phyloP scores from a whole-genome alignment of 2,329 filamentous ascomycete species.

The Balansia obtecta region DNA sequence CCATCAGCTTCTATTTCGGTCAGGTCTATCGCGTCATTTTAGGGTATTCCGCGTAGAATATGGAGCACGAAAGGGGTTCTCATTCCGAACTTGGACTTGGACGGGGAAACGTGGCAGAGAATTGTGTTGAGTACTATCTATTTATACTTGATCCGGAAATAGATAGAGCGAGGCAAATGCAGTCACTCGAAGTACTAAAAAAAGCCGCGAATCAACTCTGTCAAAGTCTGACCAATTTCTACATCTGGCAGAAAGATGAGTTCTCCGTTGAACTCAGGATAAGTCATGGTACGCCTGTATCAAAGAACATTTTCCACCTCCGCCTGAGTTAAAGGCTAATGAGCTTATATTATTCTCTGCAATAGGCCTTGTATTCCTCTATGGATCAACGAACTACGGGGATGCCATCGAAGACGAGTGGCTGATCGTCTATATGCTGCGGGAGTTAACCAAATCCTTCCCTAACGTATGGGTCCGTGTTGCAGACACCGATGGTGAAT shows the following conservation, averaged over 20 bases:
- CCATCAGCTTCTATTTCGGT: neutral
- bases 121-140: constrained; percentile 75
- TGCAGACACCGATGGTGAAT: constrained; percentile 85
- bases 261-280: constrained; percentile 60
- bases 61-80: neutral
- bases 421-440: constrained; percentile 83
- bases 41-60: neutral
- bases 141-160: constrained; percentile 51
- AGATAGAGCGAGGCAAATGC: constrained; percentile 43
- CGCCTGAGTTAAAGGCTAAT: neutral
- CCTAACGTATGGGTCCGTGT: constrained; percentile 70
- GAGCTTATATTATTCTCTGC: neutral
- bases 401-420: constrained; percentile 97
- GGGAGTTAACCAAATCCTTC: constrained; percentile 64
- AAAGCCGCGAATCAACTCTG: constrained; percentile 53
- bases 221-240: constrained; percentile 58
- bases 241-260: constrained; percentile 87
- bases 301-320: neutral
- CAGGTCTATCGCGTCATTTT: neutral
- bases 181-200: constrained; percentile 58
- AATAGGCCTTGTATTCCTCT: constrained; percentile 42
- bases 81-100: neutral
- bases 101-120: constrained; percentile 49
- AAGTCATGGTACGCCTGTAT: constrained; percentile 34
- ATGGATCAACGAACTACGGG: constrained; percentile 73